Base-by-base conservation (phyloP, 225 moss, liverwort and hornwort genomes). In the Rhytidiadelphus loreus region DNA sequence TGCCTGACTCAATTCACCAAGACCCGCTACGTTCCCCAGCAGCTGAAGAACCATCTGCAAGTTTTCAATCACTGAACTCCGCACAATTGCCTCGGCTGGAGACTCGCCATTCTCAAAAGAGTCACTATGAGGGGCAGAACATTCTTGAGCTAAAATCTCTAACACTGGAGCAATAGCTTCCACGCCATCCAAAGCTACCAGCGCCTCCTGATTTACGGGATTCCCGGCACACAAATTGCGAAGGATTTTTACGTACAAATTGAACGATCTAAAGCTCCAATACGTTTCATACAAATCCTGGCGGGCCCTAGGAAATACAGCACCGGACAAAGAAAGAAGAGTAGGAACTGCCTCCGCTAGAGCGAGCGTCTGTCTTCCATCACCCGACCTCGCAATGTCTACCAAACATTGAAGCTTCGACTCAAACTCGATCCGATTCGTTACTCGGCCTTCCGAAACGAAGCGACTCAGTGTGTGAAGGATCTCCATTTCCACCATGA, bases 141-240 rank as follows among this genome's bases (percentile, higher is more conserved):
- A 89, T 58, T 58, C 80, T 80, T 35, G 65, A 83, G 63, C 90
- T 85, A 95, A 80, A 82, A 73, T 81, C n/a, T 86, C 88, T 62
- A 89, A 55, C 35, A 91, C 90, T 33, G 76, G 39, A 35, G 87
- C 93, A n/a, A 96, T 61, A 55, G 88, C 87, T 58, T 76, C 72
- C 80, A 93, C 74, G 9, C 97, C 96, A 33, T 88, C 76, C 28
- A 53, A 83, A 11, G 53, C 85, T 87, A 96, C 89, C 50, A 97
- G 83, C 4, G 95, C 90, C 78, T 95, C 93, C 95, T 97, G 96
- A 81, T 96, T 97, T 20, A 65, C 61, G 8, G 90, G 6, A 33
- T 97, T 88, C 23, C 97, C 96, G 12, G 96, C 98, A 88, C 98
- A 97, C 87, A 99, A 80, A 88, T 99, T 99, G 88, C 98, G 94